Base-by-base conservation (phyloP, 2,329 filamentous ascomycete species). In the Chrysoporthe austroafricana region DNA sequence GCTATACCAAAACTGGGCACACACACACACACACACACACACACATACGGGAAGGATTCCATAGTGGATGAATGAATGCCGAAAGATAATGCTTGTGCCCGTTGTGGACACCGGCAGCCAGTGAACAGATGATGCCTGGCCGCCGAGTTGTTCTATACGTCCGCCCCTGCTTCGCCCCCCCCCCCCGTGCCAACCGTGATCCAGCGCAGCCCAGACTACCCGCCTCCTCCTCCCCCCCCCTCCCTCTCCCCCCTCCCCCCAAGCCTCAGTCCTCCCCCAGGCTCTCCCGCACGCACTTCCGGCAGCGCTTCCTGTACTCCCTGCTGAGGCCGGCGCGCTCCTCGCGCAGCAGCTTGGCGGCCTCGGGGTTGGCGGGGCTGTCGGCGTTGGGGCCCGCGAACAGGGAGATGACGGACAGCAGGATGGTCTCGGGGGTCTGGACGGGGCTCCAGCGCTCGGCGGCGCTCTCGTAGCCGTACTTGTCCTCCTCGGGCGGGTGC, bases 381-480 rank as follows among this genome's bases (percentile, higher is more conserved):
- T 98, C 96, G 76, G 97, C 93, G 77, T 99, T 99, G 61, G 96
- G 96, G 75, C 91, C 91, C 71, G 92, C 90, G 71, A 99, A 89
- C 83, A 99, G 90, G 78, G 92, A 96, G 77, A 99, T 96, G 44
- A 97, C 94, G 74, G 90, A 94, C 43, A 99, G 81, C 60, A 99
- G 82, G 70, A 99, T 98, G 32, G 94, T 97, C 84, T 97, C 95
- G 64, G 95, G 94, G 14, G 91, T 94, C 80, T 98, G 96, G 2
- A 98, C 95, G 39, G 96, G 96, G 68, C 88, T 92, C 96, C 96
- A 99, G 69, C 96, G 89, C 84, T 99, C 96, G 42, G 88, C 86
- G 18, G 94, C 94, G 36, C 87, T 87, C 80, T 99, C 96, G 82
- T 99, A 99, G 64, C 95, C 95, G 79, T 92, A 96, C 76, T 92